Evolutionary conservation across 768 basidiomycete species (phyloP).

Genomic region (Pisolithus orientalis): DNA sequence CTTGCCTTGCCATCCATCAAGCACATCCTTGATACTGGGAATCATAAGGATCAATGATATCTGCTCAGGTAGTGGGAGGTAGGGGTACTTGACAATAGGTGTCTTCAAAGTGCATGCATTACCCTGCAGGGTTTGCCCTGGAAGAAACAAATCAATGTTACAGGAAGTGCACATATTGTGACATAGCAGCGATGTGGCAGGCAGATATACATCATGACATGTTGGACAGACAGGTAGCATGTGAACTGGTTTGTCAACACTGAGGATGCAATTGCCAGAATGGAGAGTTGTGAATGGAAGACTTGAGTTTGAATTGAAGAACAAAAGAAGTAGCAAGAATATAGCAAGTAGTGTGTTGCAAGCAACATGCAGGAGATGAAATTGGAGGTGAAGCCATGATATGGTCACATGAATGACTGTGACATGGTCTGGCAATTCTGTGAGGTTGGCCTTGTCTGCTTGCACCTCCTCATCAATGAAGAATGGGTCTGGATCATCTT

Average conservation of each 20-base stretch:
- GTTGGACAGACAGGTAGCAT: conserved; percentile 17
- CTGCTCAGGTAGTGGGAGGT: conserved; percentile 2
- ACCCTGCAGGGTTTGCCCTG: background rate
- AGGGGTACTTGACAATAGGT: conserved; percentile 3
- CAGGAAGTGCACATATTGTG: background rate
- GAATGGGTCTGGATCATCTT: conserved; percentile 1
- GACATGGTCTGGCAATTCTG: no score
- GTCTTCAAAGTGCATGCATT: background rate
- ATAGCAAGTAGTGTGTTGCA: conserved; percentile 18
- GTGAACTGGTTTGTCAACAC: conserved; percentile 7
- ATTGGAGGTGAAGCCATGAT: no score
- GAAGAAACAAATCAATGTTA: background rate
- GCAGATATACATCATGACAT: conserved; percentile 16
- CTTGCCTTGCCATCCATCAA: conserved; percentile 11
- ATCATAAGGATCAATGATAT: conserved; percentile 4
- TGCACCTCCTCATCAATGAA: no score
- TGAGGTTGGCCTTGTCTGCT: no score
- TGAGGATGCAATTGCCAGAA: conserved; percentile 3
- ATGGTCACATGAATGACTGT: no score
- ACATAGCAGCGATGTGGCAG: background rate
- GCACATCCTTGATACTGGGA: background rate
- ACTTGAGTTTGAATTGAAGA: conserved; percentile 2
- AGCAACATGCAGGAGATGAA: conserved; percentile 1
- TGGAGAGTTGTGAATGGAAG: conserved; percentile 16
- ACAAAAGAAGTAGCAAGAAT: conserved; percentile 9